phyloP scores from a whole-genome alignment of 768 basidiomycete genomes.

The Trametes meyenii region DNA sequence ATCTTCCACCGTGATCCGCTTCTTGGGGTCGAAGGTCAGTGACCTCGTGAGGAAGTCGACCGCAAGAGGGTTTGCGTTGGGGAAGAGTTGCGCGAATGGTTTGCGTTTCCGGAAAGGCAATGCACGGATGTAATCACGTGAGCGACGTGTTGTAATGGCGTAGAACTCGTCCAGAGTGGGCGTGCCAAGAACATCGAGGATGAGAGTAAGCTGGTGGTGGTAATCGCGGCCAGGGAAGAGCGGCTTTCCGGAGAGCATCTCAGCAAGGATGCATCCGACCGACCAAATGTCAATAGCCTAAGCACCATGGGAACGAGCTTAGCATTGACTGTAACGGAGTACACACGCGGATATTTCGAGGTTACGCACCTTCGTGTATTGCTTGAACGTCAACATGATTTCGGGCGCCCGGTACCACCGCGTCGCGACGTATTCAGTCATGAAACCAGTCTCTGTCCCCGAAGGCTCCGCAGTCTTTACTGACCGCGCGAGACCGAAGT shows the following conservation, averaged over 20 bases:
- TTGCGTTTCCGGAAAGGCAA: slow-evolving; percentile 90
- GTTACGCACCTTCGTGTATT: slow-evolving; percentile 82
- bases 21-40: slow-evolving; percentile 97
- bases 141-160: slow-evolving; percentile 89
- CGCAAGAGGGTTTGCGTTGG: slow-evolving; percentile 83
- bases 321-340: neutral
- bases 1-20: slow-evolving; percentile 92
- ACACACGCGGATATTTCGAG: neutral
- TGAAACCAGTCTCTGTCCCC: slow-evolving; percentile 69
- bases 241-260: slow-evolving; percentile 97
- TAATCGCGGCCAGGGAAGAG: slow-evolving; percentile 97
- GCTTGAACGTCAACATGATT: slow-evolving; percentile 99
- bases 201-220: slow-evolving; percentile 94
- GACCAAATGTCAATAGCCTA: slow-evolving; percentile 90
- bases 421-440: slow-evolving; percentile 98
- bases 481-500: slow-evolving; percentile 94
- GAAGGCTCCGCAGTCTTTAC: slow-evolving; percentile 85
- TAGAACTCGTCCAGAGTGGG: slow-evolving; percentile 98
- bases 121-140: slow-evolving; percentile 93
- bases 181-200: slow-evolving; percentile 95
- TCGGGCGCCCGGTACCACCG: slow-evolving; percentile 99
- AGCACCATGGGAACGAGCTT: slow-evolving; percentile 11
- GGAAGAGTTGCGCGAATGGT: slow-evolving; percentile 84
- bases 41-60: slow-evolving; percentile 82
- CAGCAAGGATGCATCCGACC: slow-evolving; percentile 86